These are phyloP conservation scores for Phyllosticta capitalensis DNA, from an alignment of 2,329 filamentous ascomycete genomes.

Conservation along the genomic window DNA sequence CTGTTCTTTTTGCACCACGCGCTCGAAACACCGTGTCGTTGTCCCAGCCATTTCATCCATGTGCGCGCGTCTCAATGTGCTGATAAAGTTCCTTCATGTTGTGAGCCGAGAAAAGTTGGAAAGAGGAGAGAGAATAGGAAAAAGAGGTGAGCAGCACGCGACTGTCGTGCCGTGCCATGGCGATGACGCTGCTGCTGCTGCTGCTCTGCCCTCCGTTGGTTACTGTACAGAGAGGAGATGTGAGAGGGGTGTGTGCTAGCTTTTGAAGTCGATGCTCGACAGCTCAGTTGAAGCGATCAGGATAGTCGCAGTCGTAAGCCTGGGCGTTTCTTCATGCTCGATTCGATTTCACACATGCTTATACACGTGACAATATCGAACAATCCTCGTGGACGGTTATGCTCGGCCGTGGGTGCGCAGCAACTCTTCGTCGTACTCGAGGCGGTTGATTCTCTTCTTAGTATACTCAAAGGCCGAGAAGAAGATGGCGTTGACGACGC, in stretches of 20 bases:
- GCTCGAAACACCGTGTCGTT: too few relatives aligned
- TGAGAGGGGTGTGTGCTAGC: not conserved
- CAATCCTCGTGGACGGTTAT: not conserved
- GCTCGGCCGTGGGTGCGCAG: slow-evolving; percentile 3
- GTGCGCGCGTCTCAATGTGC: not conserved
- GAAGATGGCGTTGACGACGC: slow-evolving; percentile 78
- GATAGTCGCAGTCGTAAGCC: too few relatives aligned
- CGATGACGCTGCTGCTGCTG: not conserved
- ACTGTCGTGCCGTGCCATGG: not conserved
- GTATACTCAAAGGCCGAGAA: slow-evolving; percentile 81
- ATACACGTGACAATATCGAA: not conserved
- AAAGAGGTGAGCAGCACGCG: not conserved
- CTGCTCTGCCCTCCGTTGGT: not conserved
- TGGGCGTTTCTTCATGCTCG: too few relatives aligned
- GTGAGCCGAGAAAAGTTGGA: not conserved
- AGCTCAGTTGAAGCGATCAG: not conserved
- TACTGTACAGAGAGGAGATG: not conserved
- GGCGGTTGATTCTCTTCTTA: slow-evolving; percentile 49
- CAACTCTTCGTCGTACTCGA: slow-evolving; percentile 28
- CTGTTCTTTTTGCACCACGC: too few relatives aligned
- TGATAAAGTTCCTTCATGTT: not conserved
- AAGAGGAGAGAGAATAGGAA: not conserved
- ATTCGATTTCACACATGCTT: not conserved
- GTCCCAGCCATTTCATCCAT: not conserved
- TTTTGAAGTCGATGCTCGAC: not conserved